Percentiles rank a stretch among this genome's conserved stretches.
phyloP scores from a whole-genome alignment of 2,329 filamentous ascomycete genomes.

The Nothophaeocryptopus gaeumannii region DNA sequence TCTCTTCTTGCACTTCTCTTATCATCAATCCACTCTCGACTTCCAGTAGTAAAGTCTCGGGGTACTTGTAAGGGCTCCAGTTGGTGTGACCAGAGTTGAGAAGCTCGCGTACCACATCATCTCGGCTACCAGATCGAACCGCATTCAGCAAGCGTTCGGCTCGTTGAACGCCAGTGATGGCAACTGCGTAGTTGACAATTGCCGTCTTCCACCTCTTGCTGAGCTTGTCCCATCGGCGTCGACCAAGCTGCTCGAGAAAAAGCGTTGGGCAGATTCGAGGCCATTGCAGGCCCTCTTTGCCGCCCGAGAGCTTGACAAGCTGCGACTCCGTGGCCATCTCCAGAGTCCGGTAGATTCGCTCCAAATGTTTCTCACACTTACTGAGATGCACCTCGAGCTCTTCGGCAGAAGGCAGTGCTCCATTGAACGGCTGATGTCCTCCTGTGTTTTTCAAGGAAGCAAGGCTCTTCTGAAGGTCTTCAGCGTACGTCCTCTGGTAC shows the following conservation, averaged over 20 bases:
- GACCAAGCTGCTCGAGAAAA: conserved; percentile 8
- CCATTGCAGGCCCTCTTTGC: neutral
- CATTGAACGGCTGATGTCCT: neutral
- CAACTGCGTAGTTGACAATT: conserved; percentile 47
- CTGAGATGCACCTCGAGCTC: neutral
- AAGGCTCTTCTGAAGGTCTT: conserved; percentile 10
- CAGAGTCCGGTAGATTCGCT: neutral
- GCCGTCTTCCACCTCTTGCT: conserved; percentile 2
- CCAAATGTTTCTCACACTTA: neutral
- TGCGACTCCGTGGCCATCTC: neutral
- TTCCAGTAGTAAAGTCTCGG: conserved; percentile 66
- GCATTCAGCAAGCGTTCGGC: conserved; percentile 42
- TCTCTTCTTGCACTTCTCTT: conserved; percentile 59
- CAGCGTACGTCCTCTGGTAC: conserved; percentile 6
- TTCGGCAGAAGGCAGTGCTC: neutral
- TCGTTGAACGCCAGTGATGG: conserved; percentile 47
- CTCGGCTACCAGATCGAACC: neutral
- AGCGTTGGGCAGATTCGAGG: conserved; percentile 1
- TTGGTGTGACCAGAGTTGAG: conserved; percentile 52
- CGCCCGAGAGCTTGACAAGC: neutral
- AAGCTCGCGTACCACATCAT: conserved; percentile 43
- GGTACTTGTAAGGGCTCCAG: conserved; percentile 53
- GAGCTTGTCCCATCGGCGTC: conserved; percentile 5
- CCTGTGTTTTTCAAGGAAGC: neutral
- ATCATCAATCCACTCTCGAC: conserved; percentile 64